Base-by-base conservation (phyloP, 352 stramenopile species). In the Globisporangium nunn region DNA sequence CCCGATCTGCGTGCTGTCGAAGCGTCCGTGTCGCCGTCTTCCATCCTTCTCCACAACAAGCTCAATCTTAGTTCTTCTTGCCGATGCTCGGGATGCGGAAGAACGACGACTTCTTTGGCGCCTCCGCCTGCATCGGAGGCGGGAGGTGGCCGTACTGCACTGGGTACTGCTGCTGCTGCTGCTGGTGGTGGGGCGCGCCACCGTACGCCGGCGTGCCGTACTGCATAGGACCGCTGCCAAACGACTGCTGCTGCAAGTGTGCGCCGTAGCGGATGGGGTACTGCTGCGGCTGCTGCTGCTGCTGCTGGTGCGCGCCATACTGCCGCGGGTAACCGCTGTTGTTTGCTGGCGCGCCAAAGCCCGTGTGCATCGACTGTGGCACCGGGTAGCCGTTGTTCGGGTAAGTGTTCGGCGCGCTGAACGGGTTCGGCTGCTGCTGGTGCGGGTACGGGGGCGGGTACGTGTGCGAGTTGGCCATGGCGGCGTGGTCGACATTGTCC, bases 31-130 rank as follows among this genome's bases (percentile, higher is more conserved):
- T 43, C 37, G 11, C 37, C 37, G 37, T 43, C 44, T 31, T 45
- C 40, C 14, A 6, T 46, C 15, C 15, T 14, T 6, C 40, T 6
- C 40, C 40, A 46, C 15, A n/a, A 2, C 44, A n/a, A n/a, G 3
- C 18, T 15, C 6, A 4, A 0, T 15, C n/a, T 46, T 81, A 89
- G 66, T 87, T 88, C 70, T 88, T 91, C 67, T 85, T 86, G 67
- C 79, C 75, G 39, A 80, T 71, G 53, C 75, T 67, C 17, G 81
- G 81, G 30, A 91, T 62, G 12, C 77, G 72, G 68, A 89, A 89
- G 53, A 85, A 81, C 41, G 74, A 83, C 54, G 78, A 87, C 43
- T 83, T 83, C 68, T 88, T 89, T n/a, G 67, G 61, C 18, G 64
- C 58, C 17, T 80, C 67, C 28, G 66, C 55, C 66, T 72, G 63